These are phyloP conservation scores for Aspergillus novoparasiticus DNA, from an alignment of 2,329 filamentous ascomycete genomes.

Conservation along the genomic window DNA sequence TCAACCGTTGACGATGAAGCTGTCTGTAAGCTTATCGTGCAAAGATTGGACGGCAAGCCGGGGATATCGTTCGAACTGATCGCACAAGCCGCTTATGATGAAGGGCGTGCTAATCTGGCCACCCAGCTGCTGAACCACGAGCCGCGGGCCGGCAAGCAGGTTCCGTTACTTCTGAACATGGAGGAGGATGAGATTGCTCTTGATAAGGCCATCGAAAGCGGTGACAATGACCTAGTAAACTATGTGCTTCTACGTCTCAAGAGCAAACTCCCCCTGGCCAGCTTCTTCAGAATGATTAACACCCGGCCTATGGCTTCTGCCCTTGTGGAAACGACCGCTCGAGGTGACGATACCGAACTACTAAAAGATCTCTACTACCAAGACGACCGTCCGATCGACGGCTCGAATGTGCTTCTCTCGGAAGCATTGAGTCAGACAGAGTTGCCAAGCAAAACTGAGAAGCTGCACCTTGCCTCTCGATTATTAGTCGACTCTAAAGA, in stretches of 20 bases:
- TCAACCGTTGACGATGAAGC: conserved; percentile 84
- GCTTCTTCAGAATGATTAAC: conserved; percentile 91
- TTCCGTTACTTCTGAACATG: conserved; percentile 89
- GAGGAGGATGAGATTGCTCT: conserved; percentile 93
- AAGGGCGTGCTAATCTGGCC: conserved; percentile 84
- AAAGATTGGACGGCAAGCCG: conserved; percentile 80
- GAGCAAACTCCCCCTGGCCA: conserved; percentile 84
- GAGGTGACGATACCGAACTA: conserved; percentile 75
- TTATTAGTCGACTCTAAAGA: conserved; percentile 84
- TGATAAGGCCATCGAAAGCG: conserved; percentile 94
- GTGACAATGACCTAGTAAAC: conserved; percentile 90
- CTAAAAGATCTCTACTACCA: conserved; percentile 98
- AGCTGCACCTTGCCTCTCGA: conserved; percentile 82
- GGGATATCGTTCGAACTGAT: conserved; percentile 97
- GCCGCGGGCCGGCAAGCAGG: conserved; percentile 91
- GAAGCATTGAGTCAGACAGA: conserved; percentile 78
- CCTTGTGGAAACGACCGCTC: conserved; percentile 82
- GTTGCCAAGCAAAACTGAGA: conserved; percentile 73
- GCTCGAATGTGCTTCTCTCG: conserved; percentile 80
- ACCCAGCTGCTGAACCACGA: conserved; percentile 92
- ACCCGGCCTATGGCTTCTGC: conserved; percentile 81
- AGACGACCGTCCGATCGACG: conserved; percentile 86
- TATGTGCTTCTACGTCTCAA: conserved; percentile 86
- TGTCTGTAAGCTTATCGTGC: conserved; percentile 83
- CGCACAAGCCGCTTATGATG: conserved; percentile 88